Evolutionary conservation across 1,139 yeast species (phyloP), one percentile per base, ranked within the genome.

Genomic region (Geotrichum carabidarum): DNA sequence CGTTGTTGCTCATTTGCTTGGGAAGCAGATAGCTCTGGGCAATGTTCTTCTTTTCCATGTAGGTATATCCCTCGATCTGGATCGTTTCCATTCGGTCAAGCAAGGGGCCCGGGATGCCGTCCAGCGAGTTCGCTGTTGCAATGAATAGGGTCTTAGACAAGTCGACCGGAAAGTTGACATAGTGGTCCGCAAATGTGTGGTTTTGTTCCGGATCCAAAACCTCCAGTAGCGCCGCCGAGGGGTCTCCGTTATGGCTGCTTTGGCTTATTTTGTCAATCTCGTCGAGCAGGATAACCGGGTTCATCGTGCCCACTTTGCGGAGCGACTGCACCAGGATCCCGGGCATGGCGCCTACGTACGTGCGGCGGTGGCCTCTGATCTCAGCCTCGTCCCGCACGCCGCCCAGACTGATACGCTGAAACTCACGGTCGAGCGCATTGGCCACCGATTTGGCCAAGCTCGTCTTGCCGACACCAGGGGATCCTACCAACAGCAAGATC

Each of bases 391-490:
- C 96, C 59, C 86, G 82, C 47, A 90, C 77, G 51, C 97, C 97
- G 44, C 97, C 97, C 7, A 90, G 79, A 1, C 95, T 86, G 42
- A 90, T 78, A 56, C 96, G 76, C 70, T 89, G 95, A 67, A 89
- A 87, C 61, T 83, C 81, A 55, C 96, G 77, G 3, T 86, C 86
- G 59, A 90, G 72, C 1, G 95, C 81, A 14, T 78, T 75, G 1
- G 97, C 96, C 53, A 90, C 82, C 0, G 95, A 85, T 66, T 83
- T 84, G 3, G 96, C 96, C 58, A 90, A 75, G 1, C 96, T 87
- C 0, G 97, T 90, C 68, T 90, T 90, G 43, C 97, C 97, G 6
- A 90, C 95, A 49, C 97, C 97, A 0, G 97, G 97, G 8, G 97
- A 97, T 0, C 97, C 97, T 2, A 90, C 90, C 57, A 91, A 75